A percentile compares a stretch with the other conserved stretches of the same genome.
These are phyloP conservation scores for Funneliformis geosporum DNA, from an alignment of 192 early-diverging fungal genomes.

Conservation along the genomic window DNA sequence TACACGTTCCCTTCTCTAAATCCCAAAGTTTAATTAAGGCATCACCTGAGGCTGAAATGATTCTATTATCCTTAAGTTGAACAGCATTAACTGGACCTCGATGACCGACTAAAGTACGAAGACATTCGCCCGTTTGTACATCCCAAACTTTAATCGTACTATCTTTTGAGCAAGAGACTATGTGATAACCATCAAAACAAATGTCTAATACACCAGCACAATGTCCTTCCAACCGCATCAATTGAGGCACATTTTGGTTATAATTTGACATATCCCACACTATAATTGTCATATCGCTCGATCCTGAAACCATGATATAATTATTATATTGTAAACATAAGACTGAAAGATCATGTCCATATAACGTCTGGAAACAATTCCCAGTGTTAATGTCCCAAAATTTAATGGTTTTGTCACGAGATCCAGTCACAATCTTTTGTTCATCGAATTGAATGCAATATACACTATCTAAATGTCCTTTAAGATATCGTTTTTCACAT, in stretches of 20 bases:
- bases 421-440: conserved; percentile 73
- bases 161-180: conserved; percentile 93
- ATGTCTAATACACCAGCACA: conserved; percentile 82
- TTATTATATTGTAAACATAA: conserved; percentile 84
- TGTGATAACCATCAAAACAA: conserved; percentile 69
- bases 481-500: conserved; percentile 55
- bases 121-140: conserved; percentile 55
- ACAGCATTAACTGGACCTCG: conserved; percentile 95
- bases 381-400: conserved; percentile 78
- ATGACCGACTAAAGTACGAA: conserved; percentile 77
- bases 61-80: conserved; percentile 64
- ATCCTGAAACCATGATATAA: conserved; percentile 76
- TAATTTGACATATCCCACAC: conserved; percentile 74
- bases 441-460: conserved; percentile 89
- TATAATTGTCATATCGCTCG: conserved; percentile 81
- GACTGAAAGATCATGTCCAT: conserved; percentile 70
- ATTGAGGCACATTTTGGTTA: conserved; percentile 37
- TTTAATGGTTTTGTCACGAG: conserved; percentile 73
- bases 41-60: conserved; percentile 88
- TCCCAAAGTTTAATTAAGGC: conserved; percentile 81
- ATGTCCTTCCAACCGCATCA: conserved; percentile 71
- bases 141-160: conserved; percentile 89
- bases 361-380: conserved; percentile 57
- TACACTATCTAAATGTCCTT: conserved; percentile 83
- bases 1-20: conserved; percentile 62